phyloP scores from a whole-genome alignment of 176 grass and related monocot genomes.

The Triticum dicoccoides region DNA sequence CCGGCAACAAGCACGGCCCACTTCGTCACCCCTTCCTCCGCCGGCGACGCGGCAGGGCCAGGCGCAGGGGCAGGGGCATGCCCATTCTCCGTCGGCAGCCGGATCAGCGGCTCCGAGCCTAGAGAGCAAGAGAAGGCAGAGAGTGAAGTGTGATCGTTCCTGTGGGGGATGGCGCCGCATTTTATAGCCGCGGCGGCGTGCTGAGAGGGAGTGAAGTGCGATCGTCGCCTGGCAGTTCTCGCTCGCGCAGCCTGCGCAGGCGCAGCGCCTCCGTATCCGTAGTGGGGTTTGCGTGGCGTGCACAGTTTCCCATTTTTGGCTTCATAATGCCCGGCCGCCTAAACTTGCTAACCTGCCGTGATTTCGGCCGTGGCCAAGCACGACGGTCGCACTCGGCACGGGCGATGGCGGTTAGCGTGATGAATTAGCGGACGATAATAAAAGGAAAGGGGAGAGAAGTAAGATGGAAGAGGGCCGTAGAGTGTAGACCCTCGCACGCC shows the following conservation, averaged over 20 bases:
- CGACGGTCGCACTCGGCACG: neutral
- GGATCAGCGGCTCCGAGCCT: slow-evolving; percentile 51
- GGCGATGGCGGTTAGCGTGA: neutral
- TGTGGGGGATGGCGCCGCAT: neutral
- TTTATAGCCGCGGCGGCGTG: slow-evolving; percentile 5
- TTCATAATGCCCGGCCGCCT: neutral
- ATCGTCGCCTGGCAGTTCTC: neutral
- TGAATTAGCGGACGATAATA: neutral
- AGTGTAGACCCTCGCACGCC: no score
- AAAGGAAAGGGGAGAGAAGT: neutral
- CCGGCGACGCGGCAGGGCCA: neutral
- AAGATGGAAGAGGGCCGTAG: no score
- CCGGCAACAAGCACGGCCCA: slow-evolving; percentile 94
- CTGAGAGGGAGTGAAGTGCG: neutral
- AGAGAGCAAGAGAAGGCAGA: neutral
- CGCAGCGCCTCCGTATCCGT: neutral
- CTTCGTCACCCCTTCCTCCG: slow-evolving; percentile 42
- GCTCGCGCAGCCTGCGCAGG: neutral
- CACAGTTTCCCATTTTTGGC: neutral
- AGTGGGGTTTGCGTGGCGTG: neutral
- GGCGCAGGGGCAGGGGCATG: neutral
- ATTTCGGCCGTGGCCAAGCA: neutral
- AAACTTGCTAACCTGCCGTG: neutral
- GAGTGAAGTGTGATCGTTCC: neutral
- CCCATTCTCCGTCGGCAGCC: slow-evolving; percentile 44